These are phyloP conservation scores for Wickerhamomyces bisporus DNA, from an alignment of 805 yeast genomes.

Conservation along the genomic window DNA sequence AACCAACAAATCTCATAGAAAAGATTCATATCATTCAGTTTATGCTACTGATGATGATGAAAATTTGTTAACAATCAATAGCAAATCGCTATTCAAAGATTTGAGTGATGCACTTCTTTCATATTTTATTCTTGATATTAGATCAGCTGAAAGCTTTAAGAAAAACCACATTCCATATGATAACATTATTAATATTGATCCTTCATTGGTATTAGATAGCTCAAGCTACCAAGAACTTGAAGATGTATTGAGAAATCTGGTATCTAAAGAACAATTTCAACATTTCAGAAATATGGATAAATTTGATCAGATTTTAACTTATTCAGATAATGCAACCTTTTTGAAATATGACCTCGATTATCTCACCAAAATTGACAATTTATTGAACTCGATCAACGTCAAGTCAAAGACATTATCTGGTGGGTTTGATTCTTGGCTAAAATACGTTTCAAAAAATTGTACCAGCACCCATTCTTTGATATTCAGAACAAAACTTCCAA, in stretches of 20 bases:
- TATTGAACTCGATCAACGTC: slow-evolving; percentile 11
- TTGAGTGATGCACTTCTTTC: slow-evolving; percentile 39
- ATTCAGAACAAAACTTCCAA: slow-evolving; percentile 24
- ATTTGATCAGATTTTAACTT: slow-evolving; percentile 34
- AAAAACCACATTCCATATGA: slow-evolving; percentile 33
- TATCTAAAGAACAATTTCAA: slow-evolving; percentile 6
- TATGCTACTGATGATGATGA: slow-evolving; percentile 29
- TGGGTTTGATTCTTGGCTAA: slow-evolving; percentile 41
- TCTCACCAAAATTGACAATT: slow-evolving; percentile 25
- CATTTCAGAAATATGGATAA: slow-evolving; percentile 26
- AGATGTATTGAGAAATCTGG: slow-evolving; percentile 6
- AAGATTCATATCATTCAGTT: slow-evolving; percentile 36
- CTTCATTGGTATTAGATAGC: slow-evolving; percentile 31
- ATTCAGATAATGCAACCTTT: slow-evolving; percentile 32
- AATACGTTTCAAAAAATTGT: slow-evolving; percentile 26
- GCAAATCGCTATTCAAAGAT: slow-evolving; percentile 35
- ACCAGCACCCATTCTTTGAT: slow-evolving; percentile 13
- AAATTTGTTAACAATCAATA: slow-evolving; percentile 44
- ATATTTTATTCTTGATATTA: slow-evolving; percentile 34
- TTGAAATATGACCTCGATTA: slow-evolving; percentile 28
- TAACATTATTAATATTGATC: slow-evolving; percentile 37
- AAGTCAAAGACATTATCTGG: slow-evolving; percentile 32
- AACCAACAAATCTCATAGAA: slow-evolving; percentile 22
- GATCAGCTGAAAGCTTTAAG: slow-evolving; percentile 29
- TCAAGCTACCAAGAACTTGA: slow-evolving; percentile 25